phyloP scores from a whole-genome alignment of 108 stramenopile species.

The Cyclotella kingstonii region DNA sequence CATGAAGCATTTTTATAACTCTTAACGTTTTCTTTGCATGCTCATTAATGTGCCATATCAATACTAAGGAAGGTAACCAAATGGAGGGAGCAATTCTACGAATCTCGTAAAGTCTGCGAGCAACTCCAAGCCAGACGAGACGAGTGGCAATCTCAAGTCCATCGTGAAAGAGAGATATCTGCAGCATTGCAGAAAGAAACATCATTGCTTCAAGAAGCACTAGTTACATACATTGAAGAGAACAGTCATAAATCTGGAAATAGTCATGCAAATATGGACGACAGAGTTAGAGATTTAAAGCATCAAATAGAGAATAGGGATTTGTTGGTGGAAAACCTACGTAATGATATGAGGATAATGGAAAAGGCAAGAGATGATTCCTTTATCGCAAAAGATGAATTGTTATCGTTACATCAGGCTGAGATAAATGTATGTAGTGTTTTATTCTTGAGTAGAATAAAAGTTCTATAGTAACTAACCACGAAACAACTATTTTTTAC shows the following conservation, averaged over 20 bases:
- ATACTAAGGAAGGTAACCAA: slow-evolving; percentile 17
- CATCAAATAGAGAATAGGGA: slow-evolving; percentile 14
- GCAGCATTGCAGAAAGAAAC: slow-evolving; percentile 16
- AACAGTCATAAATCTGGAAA: background rate
- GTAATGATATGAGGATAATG: slow-evolving; percentile 11
- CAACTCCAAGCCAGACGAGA: slow-evolving; percentile 11
- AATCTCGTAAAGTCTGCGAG: slow-evolving; percentile 5
- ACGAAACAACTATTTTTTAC: background rate
- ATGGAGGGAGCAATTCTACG: slow-evolving; percentile 27
- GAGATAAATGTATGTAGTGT: slow-evolving; percentile 19
- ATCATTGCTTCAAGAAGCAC: slow-evolving; percentile 13
- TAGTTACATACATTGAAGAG: slow-evolving; percentile 6
- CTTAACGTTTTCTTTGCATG: background rate
- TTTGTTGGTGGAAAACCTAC: slow-evolving; percentile 12
- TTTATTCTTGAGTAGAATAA: background rate
- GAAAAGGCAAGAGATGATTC: slow-evolving; percentile 32
- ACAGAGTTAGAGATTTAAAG: slow-evolving; percentile 22
- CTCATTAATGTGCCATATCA: background rate
- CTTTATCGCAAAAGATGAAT: slow-evolving; percentile 11
- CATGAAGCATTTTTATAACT: background rate
- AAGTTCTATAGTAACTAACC: background rate
- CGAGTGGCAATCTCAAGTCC: slow-evolving; percentile 4
- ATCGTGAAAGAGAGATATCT: slow-evolving; percentile 5
- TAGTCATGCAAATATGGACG: slow-evolving; percentile 2
- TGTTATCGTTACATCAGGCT: slow-evolving; percentile 11